Base-by-base conservation (phyloP, 225 moss, liverwort and hornwort species). In the Marchantia polymorpha region DNA sequence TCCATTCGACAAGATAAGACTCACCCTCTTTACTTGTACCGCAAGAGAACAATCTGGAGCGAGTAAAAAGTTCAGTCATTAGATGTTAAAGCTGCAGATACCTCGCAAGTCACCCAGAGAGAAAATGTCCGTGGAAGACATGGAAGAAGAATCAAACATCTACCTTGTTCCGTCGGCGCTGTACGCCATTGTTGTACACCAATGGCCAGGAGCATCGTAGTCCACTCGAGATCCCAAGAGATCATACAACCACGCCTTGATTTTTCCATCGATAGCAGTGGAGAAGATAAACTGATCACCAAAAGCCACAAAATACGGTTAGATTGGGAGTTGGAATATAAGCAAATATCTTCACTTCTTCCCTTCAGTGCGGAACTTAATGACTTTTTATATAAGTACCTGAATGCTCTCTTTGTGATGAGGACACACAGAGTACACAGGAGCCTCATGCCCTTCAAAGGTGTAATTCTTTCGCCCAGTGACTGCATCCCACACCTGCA, bases 141-240 rank as follows among this genome's bases (percentile, higher is more conserved):
- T 10, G 10, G 12, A 66, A 23, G 25, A 29, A 67, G 14, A 2
- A 15, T 7, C 16, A 12, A 16, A 3, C 17, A 27, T 23, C 30
- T 53, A 97, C 97, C 97, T 93, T 78, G 97, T 91, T 55, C 97
- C 97, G 82, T 97, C 97, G 23, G 91, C 97, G 89, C 97, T 97
- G 71, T 97, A 97, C 9, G 97, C 97, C 97, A 97, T 97, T 20
- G 97, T 97, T 39, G 97, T 97, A 74, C 97, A 97, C 97, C 97
- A 97, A 79, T 97, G 97, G 46, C 97, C 97, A 53, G 97, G 97
- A 48, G 97, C 97, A 84, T 97, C 97, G 55, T 97, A 97, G 82
- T 97, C 94, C 77, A 97, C 97, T 82, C 97, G 90, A 26, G 97
- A 94, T 82, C 97, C 97, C 76, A 94, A 85, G 74, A 82, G 90